Base-by-base conservation (phyloP, 257 asterid species). In the Striga asiatica region DNA sequence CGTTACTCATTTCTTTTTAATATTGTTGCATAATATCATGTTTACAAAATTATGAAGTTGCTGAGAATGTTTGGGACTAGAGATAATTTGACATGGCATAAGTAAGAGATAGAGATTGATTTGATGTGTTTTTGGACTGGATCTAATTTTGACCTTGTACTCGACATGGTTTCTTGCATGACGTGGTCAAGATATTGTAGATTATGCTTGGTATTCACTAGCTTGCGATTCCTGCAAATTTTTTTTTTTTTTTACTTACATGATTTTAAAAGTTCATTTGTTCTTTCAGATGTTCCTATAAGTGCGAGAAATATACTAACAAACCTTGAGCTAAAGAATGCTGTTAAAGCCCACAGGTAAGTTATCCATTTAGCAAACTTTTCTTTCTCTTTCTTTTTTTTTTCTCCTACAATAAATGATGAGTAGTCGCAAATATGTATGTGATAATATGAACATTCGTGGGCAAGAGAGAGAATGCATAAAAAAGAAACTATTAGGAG, bases 291-390 rank as follows among this genome's bases (percentile, higher is more conserved):
- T 66, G 85, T 79, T 71, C 86, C 96, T 54, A 45, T 87, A 34
- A 59, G 89, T 72, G 76, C 97, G 9, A 78, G 95, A 72, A 91
- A 91, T 69, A 91, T 91, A 73, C 76, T 91, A 65, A 96, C 84
- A 71, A 87, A 82, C 69, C 71, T 59, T 14, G 94, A 91, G 59
- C 85, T 91, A 34, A 91, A 91, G 88, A 70, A 47, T 69, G 95
- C 91, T 58, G 97, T 91, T 29, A 91, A 91, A 79, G 11, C 76
- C 39, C 78, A 78, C 77, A 87, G 95, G 97, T 87, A 66, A 61
- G 9, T 18, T 34, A 7, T 8, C 11, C 0, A 34, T 34, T 8
- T 34, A n/a, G n/a, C n/a, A n/a, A n/a, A n/a, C n/a, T n/a, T 3
- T 27, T 27, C 3, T 27, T 27, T 2, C 7, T 27, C 3, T 53